phyloP scores from a whole-genome alignment of 805 yeast species.

The Blastobotrys robertii region DNA sequence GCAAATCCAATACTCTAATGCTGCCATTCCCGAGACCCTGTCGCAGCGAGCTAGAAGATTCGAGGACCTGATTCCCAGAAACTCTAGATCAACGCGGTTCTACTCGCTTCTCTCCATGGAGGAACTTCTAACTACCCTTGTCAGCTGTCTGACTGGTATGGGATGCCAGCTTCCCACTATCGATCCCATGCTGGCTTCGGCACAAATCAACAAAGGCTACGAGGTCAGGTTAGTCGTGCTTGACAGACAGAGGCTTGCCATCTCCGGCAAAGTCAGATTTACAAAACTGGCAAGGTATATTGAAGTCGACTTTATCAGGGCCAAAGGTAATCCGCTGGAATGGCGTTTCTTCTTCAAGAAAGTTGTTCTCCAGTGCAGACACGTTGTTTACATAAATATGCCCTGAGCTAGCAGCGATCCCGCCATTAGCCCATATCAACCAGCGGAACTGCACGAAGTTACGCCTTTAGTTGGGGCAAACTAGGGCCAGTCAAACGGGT shows the following conservation, averaged over 20 bases:
- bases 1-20: constrained; percentile 33
- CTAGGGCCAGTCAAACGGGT: too few species aligned
- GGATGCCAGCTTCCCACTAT: constrained; percentile 29
- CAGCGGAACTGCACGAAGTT: too few species aligned
- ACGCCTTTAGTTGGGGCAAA: too few species aligned
- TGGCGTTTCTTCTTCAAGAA: constrained; percentile 61
- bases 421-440: too few species aligned
- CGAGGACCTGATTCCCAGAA: constrained; percentile 25
- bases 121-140: constrained; percentile 32
- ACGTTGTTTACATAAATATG: background rate
- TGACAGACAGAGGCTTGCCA: constrained; percentile 17
- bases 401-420: too few species aligned
- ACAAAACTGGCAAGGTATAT: constrained; percentile 22
- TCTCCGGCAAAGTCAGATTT: constrained; percentile 18
- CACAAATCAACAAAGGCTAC: background rate
- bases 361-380: constrained; percentile 27
- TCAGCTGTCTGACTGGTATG: constrained; percentile 34
- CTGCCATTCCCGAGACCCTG: constrained; percentile 11
- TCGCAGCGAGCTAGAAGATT: constrained; percentile 14
- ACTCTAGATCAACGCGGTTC: constrained; percentile 41
- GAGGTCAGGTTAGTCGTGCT: constrained; percentile 10
- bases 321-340: constrained; percentile 60
- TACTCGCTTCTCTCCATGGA: constrained; percentile 38
- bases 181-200: constrained; percentile 9
- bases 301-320: constrained; percentile 45